phyloP scores from a whole-genome alignment of 139 green algal genomes.

The Zygnema cylindricum region DNA sequence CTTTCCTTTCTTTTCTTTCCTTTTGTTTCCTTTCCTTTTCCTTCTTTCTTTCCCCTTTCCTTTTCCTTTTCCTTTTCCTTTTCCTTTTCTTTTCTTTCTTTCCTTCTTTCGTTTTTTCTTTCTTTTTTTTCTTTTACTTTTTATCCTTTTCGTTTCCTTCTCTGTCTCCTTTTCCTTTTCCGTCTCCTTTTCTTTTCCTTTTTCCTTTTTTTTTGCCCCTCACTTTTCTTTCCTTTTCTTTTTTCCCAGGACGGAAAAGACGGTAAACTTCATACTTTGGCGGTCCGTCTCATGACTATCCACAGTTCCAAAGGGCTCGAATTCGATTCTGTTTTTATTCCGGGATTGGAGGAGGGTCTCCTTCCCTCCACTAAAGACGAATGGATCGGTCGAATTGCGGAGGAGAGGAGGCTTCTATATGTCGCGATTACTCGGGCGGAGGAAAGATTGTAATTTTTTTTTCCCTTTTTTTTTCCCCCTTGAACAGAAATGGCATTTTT shows the following conservation, averaged over 20 bases:
- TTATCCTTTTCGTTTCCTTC: neutral
- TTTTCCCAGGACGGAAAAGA: neutral
- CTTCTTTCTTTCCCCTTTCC: neutral
- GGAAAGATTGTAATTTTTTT: neutral
- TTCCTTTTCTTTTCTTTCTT: too few species aligned
- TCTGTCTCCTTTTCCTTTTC: neutral
- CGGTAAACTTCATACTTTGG: neutral
- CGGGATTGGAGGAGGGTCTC: conserved; percentile 26
- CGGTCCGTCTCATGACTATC: conserved; percentile 3
- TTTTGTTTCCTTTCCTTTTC: neutral
- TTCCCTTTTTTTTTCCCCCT: neutral
- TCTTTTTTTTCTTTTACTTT: neutral
- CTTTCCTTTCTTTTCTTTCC: neutral
- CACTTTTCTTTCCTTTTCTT: neutral
- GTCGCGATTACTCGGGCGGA: conserved; percentile 30
- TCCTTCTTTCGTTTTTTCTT: too few species aligned
- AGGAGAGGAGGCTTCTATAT: conserved; percentile 22
- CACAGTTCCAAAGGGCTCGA: conserved; percentile 31
- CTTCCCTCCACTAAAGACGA: neutral
- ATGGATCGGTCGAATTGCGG: neutral
- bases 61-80: too few species aligned
- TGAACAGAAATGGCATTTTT: neutral
- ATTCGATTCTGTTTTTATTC: conserved; percentile 24
- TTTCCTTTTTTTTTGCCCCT: neutral
- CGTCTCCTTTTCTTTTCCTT: neutral